Evolutionary conservation across 2,329 filamentous ascomycete genomes (phyloP).

Genomic region (Celoporthe dispersa): DNA sequence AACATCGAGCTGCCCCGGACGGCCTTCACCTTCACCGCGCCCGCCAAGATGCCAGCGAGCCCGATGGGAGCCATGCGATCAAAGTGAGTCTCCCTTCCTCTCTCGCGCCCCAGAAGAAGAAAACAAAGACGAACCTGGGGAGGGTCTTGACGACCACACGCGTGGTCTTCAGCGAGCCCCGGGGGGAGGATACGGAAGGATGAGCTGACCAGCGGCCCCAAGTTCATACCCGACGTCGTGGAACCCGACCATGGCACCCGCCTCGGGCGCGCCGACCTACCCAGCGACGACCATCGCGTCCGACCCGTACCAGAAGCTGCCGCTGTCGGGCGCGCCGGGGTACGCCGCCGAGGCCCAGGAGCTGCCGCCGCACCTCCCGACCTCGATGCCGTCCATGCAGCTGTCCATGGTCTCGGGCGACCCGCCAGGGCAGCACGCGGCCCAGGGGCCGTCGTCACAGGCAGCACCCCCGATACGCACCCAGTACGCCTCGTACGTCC

Average conservation of each 20-base stretch:
- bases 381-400: constrained; percentile 59
- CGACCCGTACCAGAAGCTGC: constrained; percentile 59
- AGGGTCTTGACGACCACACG: too few species aligned
- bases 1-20: constrained; percentile 61
- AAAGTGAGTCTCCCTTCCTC: constrained; percentile 51
- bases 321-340: constrained; percentile 51
- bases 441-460: constrained; percentile 17
- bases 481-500: constrained; percentile 58
- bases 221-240: constrained; percentile 64
- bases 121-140: too few species aligned
- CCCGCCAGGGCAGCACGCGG: constrained; percentile 42
- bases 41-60: constrained; percentile 59
- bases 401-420: constrained; percentile 55
- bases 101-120: not conserved
- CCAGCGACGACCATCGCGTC: constrained; percentile 55
- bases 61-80: constrained; percentile 59
- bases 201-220: constrained; percentile 36
- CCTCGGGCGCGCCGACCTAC: constrained; percentile 51
- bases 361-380: constrained; percentile 55
- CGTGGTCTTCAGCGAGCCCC: too few species aligned
- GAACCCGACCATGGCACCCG: constrained; percentile 55
- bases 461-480: constrained; percentile 50
- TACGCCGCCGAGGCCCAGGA: constrained; percentile 59
- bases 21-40: constrained; percentile 62
- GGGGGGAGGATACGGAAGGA: constrained; percentile 15